Conservation (phyloP, 1,284 basidiomycete species). For the Sparassis latifolia region DNA sequence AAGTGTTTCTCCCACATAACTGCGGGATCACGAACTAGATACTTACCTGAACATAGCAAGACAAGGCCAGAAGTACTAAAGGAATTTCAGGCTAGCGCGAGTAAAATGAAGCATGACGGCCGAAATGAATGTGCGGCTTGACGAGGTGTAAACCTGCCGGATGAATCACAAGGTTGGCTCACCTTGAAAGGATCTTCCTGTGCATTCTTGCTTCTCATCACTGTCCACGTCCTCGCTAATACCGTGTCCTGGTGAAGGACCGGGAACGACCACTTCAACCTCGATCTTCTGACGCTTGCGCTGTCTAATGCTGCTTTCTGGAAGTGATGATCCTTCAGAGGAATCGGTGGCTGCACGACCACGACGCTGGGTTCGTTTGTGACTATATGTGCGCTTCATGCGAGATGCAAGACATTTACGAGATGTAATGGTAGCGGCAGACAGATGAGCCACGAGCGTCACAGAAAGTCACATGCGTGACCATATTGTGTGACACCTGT, state of each 20-base stretch:
- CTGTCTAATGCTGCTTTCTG: conserved; percentile 6
- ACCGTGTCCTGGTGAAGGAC: background rate
- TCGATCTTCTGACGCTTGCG: conserved; percentile 21
- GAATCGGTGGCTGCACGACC: conserved; percentile 6
- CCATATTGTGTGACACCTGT: no score
- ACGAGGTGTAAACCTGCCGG: no score
- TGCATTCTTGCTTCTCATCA: no score
- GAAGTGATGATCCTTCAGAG: conserved; percentile 1
- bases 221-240: background rate
- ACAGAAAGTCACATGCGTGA: background rate
- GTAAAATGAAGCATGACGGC: no score
- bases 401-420: background rate
- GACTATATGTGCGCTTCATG: conserved; percentile 20
- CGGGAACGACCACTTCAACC: conserved; percentile 8
- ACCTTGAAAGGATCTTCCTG: no score
- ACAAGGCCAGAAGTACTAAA: no score
- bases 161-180: no score
- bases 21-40: no score
- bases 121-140: no score
- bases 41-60: no score
- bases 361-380: conserved; percentile 16
- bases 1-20: no score
- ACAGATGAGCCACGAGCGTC: conserved; percentile 4
- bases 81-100: no score
- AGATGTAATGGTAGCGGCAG: background rate